Conservation (phyloP, 306 rosid genomes). For the Cicer judaicum region DNA sequence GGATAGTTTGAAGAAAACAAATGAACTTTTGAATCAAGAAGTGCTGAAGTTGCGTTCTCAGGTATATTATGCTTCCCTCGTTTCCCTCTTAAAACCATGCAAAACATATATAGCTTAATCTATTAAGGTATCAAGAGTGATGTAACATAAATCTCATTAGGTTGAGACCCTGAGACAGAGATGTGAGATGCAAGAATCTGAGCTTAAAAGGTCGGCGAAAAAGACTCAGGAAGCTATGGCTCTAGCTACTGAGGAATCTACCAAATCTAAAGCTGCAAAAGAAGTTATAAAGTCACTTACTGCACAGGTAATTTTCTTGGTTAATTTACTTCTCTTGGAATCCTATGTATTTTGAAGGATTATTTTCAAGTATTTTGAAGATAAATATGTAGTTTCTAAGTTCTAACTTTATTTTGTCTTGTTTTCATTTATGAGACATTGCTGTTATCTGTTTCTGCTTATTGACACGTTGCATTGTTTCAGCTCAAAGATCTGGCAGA, state of each 20-base stretch:
- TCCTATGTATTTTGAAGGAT: constrained; percentile 27
- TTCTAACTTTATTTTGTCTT: not conserved
- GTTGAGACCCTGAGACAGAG: constrained; percentile 83
- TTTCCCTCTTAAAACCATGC: not conserved
- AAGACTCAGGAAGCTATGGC: constrained; percentile 85
- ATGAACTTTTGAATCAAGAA: constrained; percentile 90
- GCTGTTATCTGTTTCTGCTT: constrained; percentile 12
- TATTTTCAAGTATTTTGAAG: constrained; percentile 10
- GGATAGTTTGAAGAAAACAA: constrained; percentile 92
- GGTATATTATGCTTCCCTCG: constrained; percentile 56
- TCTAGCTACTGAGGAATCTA: constrained; percentile 82
- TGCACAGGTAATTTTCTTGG: constrained; percentile 71
- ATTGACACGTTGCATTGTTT: constrained; percentile 43
- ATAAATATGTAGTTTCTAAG: no score
- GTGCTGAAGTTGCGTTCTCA: constrained; percentile 78
- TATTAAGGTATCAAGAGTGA: constrained; percentile 15
- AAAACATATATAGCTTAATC: not conserved
- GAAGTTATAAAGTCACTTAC: constrained; percentile 94
- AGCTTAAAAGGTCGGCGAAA: constrained; percentile 83
- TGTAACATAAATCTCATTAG: constrained; percentile 52
- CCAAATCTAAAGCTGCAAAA: constrained; percentile 90
- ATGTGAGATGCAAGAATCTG: constrained; percentile 82
- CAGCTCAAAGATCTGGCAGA: constrained; percentile 96
- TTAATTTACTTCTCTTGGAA: constrained; percentile 34
- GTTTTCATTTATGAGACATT: not conserved